Evolutionary conservation across 805 yeast genomes (phyloP).

Genomic region (Candida dendrica): DNA sequence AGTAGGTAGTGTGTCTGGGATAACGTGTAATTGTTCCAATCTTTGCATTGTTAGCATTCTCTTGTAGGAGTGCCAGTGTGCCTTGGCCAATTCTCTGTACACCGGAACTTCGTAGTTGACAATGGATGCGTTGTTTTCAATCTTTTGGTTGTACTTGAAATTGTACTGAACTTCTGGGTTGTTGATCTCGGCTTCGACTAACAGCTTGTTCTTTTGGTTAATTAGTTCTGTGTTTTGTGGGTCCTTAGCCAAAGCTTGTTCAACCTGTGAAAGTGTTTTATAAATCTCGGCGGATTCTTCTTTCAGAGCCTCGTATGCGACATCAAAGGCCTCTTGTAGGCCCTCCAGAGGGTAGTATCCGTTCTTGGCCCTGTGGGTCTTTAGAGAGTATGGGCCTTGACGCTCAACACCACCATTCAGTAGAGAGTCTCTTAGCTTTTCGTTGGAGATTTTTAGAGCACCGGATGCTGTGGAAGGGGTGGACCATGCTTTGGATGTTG

Average conservation of each 20-base stretch:
- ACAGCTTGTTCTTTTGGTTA: conserved; percentile 24
- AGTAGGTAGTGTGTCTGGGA: conserved; percentile 93
- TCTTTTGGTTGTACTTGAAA: conserved; percentile 35
- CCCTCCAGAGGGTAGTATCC: conserved; percentile 64
- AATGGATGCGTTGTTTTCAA: conserved; percentile 31
- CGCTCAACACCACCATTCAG: conserved; percentile 29
- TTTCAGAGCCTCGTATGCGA: conserved; percentile 55
- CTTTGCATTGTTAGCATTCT: conserved; percentile 87
- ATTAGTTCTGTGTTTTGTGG: conserved; percentile 13
- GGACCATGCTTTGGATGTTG: conserved; percentile 20
- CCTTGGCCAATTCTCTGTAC: conserved; percentile 60
- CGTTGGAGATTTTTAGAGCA: conserved; percentile 22
- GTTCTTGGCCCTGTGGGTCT: conserved; percentile 31
- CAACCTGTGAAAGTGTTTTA: conserved; percentile 29
- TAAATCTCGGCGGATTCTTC: conserved; percentile 39
- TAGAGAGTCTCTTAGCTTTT: conserved; percentile 21
- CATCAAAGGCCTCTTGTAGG: conserved; percentile 64
- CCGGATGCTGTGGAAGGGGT: conserved; percentile 16
- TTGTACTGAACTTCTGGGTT: conserved; percentile 86
- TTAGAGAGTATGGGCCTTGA: conserved; percentile 48
- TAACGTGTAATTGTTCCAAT: conserved; percentile 72
- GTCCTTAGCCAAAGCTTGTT: conserved; percentile 13
- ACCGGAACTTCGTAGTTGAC: conserved; percentile 72
- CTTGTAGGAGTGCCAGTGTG: conserved; percentile 65
- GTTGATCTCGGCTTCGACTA: conserved; percentile 56